These are phyloP conservation scores for Pyrus pyrifolia DNA, from an alignment of 306 rosid species.

Conservation along the genomic window DNA sequence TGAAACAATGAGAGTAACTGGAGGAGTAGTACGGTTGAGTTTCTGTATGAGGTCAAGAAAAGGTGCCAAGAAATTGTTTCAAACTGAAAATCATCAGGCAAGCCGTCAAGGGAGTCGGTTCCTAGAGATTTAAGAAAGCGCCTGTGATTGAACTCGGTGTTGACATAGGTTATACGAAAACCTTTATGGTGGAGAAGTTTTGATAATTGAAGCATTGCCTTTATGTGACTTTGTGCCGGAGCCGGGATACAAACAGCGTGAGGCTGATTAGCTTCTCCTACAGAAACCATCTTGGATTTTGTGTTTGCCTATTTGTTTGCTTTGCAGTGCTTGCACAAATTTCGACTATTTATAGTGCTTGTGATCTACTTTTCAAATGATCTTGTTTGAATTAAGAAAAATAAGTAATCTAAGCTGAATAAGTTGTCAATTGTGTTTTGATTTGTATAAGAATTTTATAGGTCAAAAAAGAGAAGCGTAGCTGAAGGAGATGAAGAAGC, in stretches of 20 bases:
- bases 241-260: neutral
- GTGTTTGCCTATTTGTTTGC: no score
- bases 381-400: no score
- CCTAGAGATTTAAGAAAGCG: neutral
- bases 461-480: no score
- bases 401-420: no score
- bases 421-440: no score
- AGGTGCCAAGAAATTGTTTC: neutral
- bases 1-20: neutral
- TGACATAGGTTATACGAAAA: neutral
- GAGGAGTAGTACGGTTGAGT: neutral
- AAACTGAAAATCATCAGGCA: neutral
- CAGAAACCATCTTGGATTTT: no score
- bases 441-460: no score
- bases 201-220: neutral
- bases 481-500: no score
- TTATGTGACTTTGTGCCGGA: neutral
- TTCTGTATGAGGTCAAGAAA: neutral
- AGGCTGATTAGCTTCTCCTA: neutral
- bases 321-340: no score
- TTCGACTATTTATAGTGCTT: no score
- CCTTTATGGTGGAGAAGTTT: neutral
- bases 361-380: no score
- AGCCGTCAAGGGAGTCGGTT: neutral
- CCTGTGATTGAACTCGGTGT: neutral